Evolutionary conservation across 805 yeast species (phyloP), one percentile per base, ranked within the genome.

Genomic region (Candida verbasci): DNA sequence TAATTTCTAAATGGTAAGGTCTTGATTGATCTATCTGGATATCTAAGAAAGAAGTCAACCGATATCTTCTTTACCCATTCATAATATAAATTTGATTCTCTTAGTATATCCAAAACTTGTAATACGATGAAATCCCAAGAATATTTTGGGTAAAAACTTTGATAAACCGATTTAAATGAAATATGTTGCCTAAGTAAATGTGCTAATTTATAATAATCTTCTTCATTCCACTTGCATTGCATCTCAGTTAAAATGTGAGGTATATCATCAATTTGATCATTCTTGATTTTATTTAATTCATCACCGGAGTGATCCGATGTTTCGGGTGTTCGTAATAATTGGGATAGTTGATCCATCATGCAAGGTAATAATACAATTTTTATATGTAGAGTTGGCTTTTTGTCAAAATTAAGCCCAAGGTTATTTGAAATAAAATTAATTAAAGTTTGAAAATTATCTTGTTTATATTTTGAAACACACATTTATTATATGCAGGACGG

Each of bases 251-350:
- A 8, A 6, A 16, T 15, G 11, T 23, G 21, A 4, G 27, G 22
- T 8, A 30, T 18, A 7, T 24, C 34, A 15, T 3, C 9, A 15
- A 16, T 14, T 12, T 10, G 10, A 4, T 14, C 17, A 23, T 16
- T 9, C 24, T 31, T 12, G 10, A n/a, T 12, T 11, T 34, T 10
- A 15, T 22, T 17, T 9, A 17, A 17, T 34, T 38, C 41, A 12
- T 38, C 41, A 20, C 24, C 17, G n/a, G 41, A 38, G 25, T 22
- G 29, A 18, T 38, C 44, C 29, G 35, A 39, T 20, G 24, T 30
- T 7, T 38, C 40, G 6, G 31, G 44, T 11, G 34, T 35, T 4
- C 18, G 20, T 22, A 34, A 11, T 24, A 30, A 20, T 24, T 31
- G 34, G 12, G 24, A 21, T 10, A 21, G 24, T 21, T 21, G 24